These are phyloP conservation scores for rapeseed (Brassica napus) DNA, from an alignment of 345 rosid species.

Conservation along the genomic window Da-Ae NC_063448.1:49849001-49849500, in stretches of 20 bases:
- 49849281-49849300: not conserved
- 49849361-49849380: not conserved
- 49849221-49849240: constrained; percentile 11
- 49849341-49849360: not conserved
- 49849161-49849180: not conserved
- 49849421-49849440: not conserved
- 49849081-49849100: constrained; percentile 32
- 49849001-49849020: constrained; percentile 20
- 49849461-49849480: not conserved
- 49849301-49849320: not conserved
- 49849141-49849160: not conserved
- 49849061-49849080: not conserved
- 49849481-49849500: not conserved
- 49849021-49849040: constrained; percentile 27
- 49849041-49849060: no score
- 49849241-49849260: constrained; percentile 20
- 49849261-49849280: constrained; percentile 3
- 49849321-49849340: not conserved
- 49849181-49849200: not conserved
- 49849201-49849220: constrained; percentile 2
- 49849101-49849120: not conserved
- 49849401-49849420: not conserved
- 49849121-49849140: not conserved
- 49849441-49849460: constrained; percentile 6
- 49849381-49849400: not conserved